Base-by-base conservation (phyloP, 1,284 basidiomycete species). In the Macrocybe sp. region DNA sequence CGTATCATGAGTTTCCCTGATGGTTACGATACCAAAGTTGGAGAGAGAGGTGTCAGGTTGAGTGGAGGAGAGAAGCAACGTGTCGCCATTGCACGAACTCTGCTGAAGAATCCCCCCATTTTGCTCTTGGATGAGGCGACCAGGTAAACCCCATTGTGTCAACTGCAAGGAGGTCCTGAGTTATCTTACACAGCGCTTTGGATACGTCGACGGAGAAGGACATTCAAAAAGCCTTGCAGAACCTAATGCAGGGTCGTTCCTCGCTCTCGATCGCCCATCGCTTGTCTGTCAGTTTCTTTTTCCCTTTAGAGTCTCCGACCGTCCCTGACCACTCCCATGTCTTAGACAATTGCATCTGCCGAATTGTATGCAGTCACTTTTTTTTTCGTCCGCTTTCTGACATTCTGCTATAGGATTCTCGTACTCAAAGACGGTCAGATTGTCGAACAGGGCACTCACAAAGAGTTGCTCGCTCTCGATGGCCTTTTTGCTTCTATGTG, bases 21-120 rank as follows among this genome's bases (percentile, higher is more conserved):
- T 51, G 85, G 86, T 59, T 86, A 87, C 63, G 77, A 87, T 31
- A 94, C 92, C 29, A 72, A 72, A 53, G 72, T 73, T 47, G 69
- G 68, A 30, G 92, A 94, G 67, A 79, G 92, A 30, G 92, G 92
- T 31, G 81, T 93, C 10, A 72, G 89, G 41, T 68, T 95, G 41
- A 83, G 82, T 55, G 81, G 81, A 28, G 81, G 85, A n/a, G 89
- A 92, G 67, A 89, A 89, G 67, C 91, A 93, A 60, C 76, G 88
- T 3, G 88, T 93, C 8, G 87, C 92, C 8, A 85, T 97, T 58
- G 92, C 93, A 0, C 75, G 92, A 44, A 92, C 91, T 2, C 73
- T 96, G 42, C 68, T 91, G 47, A 95, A 95, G 68, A 83, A 88
- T 60, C 89, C 93, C 11, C 88, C 89, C 5, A 82, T 94, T 47